Conservation (phyloP, 2,329 filamentous ascomycete species). For the Fusarium longipes region DNA sequence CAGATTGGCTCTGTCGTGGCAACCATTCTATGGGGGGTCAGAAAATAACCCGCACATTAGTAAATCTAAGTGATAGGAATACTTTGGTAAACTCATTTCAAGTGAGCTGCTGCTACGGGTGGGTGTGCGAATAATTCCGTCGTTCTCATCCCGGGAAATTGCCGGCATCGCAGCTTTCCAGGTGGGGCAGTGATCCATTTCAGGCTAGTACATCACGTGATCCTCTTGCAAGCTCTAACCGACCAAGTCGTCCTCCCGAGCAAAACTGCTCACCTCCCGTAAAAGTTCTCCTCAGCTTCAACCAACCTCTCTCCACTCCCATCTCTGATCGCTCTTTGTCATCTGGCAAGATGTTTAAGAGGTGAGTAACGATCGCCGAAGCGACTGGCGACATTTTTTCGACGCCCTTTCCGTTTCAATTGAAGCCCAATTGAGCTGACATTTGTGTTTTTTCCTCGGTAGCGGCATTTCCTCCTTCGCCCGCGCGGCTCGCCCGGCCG, state of each 20-base stretch:
- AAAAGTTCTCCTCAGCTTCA: slow-evolving; percentile 62
- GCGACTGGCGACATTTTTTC: slow-evolving; percentile 44
- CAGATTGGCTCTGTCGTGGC: slow-evolving; percentile 24
- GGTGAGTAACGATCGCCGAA: slow-evolving; percentile 65
- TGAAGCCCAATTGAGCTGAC: slow-evolving; percentile 62
- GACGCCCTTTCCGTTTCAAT: slow-evolving; percentile 53
- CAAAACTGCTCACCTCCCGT: slow-evolving; percentile 61
- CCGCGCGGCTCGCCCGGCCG: slow-evolving; percentile 71
- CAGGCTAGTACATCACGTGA: slow-evolving; percentile 54
- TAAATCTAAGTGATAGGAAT: too few species aligned
- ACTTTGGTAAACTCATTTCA: too few species aligned
- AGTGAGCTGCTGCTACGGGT: too few species aligned
- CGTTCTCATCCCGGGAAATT: slow-evolving; percentile 46
- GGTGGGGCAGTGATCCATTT: slow-evolving; percentile 44
- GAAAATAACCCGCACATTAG: too few species aligned
- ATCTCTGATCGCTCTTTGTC: slow-evolving; percentile 72
- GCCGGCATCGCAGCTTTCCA: slow-evolving; percentile 45
- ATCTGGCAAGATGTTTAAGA: slow-evolving; percentile 86
- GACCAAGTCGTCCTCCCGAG: slow-evolving; percentile 57
- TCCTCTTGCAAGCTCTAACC: slow-evolving; percentile 55
- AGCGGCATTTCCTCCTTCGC: slow-evolving; percentile 75
- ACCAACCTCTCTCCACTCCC: slow-evolving; percentile 68
- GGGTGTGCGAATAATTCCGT: slow-evolving; percentile 46
- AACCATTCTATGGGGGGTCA: too few species aligned
- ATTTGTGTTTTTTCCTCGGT: slow-evolving; percentile 48